Conservation (phyloP, 2,329 filamentous ascomycete genomes). For the Phaeosphaeria sp. region DNA sequence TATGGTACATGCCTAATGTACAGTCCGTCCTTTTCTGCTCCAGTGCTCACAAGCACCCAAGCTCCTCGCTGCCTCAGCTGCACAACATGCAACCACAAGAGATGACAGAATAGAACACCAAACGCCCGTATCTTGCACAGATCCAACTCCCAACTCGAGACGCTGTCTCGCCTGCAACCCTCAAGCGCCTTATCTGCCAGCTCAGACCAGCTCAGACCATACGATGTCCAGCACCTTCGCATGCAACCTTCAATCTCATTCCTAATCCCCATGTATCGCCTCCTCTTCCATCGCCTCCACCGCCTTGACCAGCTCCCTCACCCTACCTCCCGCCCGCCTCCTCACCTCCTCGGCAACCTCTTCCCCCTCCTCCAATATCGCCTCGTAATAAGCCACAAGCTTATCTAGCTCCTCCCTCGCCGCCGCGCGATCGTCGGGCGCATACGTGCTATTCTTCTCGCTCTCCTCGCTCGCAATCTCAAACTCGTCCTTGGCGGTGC, state of each 20-base stretch:
- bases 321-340: slow-evolving; percentile 57
- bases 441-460: slow-evolving; percentile 62
- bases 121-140: no score
- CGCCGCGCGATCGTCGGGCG: slow-evolving; percentile 60
- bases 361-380: slow-evolving; percentile 47
- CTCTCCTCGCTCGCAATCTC: slow-evolving; percentile 61
- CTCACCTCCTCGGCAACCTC: slow-evolving; percentile 59
- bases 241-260: no score
- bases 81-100: no score
- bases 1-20: not conserved
- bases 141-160: no score
- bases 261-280: slow-evolving; percentile 56
- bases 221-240: no score
- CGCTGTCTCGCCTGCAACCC: not conserved
- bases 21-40: not conserved
- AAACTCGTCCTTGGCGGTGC: slow-evolving; percentile 52
- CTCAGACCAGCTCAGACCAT: no score
- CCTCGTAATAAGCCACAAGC: slow-evolving; percentile 56
- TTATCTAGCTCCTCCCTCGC: slow-evolving; percentile 60
- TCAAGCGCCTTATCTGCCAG: no score
- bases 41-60: not conserved
- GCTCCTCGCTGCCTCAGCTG: not conserved
- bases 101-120: no score
- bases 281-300: slow-evolving; percentile 59
- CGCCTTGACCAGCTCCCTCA: slow-evolving; percentile 61